These are phyloP conservation scores for Balamuthia mandrillaris DNA, from an alignment of 208 protist species.

Conservation along the genomic window DNA sequence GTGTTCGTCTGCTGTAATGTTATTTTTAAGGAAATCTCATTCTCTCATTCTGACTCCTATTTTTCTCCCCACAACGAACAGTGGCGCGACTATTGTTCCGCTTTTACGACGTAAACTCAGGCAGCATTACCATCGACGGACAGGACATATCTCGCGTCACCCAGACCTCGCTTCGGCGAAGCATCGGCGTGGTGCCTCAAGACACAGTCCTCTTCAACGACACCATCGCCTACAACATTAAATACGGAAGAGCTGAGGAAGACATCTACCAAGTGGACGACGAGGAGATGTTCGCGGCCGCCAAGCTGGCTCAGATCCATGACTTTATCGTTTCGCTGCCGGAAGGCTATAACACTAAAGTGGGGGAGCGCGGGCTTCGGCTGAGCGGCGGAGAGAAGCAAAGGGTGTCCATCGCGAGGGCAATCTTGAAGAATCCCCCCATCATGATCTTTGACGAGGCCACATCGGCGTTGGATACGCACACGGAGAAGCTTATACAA, in stretches of 20 bases:
- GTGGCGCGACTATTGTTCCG: constrained; percentile 47
- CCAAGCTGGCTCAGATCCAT: constrained; percentile 53
- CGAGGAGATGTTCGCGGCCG: not conserved
- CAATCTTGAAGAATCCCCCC: constrained; percentile 60
- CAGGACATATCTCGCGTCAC: constrained; percentile 35
- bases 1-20: not conserved
- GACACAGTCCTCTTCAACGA: constrained; percentile 61
- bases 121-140: constrained; percentile 53
- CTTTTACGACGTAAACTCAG: constrained; percentile 52
- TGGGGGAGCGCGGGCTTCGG: constrained; percentile 69
- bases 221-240: constrained; percentile 40
- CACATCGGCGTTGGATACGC: constrained; percentile 68
- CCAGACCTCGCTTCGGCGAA: constrained; percentile 17
- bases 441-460: constrained; percentile 77
- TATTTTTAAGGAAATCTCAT: not conserved
- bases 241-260: constrained; percentile 8
- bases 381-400: constrained; percentile 74
- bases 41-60: not conserved
- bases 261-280: constrained; percentile 31
- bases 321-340: constrained; percentile 60
- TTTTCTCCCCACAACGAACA: not conserved
- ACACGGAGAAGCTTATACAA: constrained; percentile 66
- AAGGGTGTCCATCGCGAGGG: constrained; percentile 72
- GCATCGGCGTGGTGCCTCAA: constrained; percentile 56
- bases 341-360: constrained; percentile 68